Conservation (phyloP, 2,329 filamentous ascomycete species). For the Colletotrichum sojae region DNA sequence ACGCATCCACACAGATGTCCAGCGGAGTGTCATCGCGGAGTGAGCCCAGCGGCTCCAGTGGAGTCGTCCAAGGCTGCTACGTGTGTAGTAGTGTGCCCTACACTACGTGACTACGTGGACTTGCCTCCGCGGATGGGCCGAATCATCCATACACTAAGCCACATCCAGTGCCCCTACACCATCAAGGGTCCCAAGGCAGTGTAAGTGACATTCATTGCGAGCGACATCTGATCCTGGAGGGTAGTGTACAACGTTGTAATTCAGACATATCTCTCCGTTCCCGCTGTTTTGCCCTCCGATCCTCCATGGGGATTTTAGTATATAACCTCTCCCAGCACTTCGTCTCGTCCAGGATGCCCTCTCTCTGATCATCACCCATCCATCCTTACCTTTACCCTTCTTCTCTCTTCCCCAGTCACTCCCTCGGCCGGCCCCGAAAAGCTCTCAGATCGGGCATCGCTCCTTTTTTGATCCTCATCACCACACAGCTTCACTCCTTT, state of each 20-base stretch:
- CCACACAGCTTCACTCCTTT: constrained; percentile 39
- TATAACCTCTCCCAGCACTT: constrained; percentile 31
- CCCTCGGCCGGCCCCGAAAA: constrained; percentile 39
- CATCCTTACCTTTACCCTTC: constrained; percentile 2
- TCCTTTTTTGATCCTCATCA: constrained; percentile 33
- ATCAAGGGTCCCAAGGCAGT: not conserved
- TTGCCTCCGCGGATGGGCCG: constrained; percentile 32
- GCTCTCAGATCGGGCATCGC: constrained; percentile 36
- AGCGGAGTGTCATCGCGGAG: constrained; percentile 21
- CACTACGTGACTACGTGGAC: too few species aligned
- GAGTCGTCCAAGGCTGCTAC: constrained; percentile 23
- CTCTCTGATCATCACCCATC: constrained; percentile 38
- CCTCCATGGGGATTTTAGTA: constrained; percentile 19
- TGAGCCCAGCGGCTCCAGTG: constrained; percentile 21
- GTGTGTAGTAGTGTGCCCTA: constrained; percentile 1
- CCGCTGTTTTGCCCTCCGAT: not conserved
- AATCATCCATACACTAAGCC: constrained; percentile 13
- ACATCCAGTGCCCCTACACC: too few species aligned
- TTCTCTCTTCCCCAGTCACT: constrained; percentile 24
- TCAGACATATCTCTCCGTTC: constrained; percentile 19
- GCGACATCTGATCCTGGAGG: constrained; percentile 31
- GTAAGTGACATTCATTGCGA: constrained; percentile 8
- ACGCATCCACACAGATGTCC: not conserved
- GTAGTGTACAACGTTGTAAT: constrained; percentile 17
- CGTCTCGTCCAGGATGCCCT: not conserved